Conservation (phyloP, 148 eudicot genomes). For the Heliamphora exappendiculata region DNA sequence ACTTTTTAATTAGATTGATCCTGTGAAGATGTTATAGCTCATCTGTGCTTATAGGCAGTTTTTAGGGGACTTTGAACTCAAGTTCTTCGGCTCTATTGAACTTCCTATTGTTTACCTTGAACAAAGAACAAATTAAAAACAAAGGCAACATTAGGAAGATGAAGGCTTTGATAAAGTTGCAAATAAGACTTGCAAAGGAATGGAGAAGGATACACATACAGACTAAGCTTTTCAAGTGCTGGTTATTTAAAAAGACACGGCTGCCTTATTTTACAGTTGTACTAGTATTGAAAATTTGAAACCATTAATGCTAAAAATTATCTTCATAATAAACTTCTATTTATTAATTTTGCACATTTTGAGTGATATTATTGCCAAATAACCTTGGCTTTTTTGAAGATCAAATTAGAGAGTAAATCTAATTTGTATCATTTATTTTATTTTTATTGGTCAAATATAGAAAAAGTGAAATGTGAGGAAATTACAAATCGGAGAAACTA, state of each 20-base stretch:
- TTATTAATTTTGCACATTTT: not conserved
- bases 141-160: not conserved
- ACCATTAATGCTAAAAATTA: not conserved
- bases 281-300: not conserved
- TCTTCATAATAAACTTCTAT: not conserved
- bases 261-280: not conserved
- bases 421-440: not conserved
- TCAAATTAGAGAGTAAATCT: not conserved
- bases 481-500: not conserved
- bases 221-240: not conserved
- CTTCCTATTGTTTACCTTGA: not conserved
- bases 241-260: not conserved
- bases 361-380: no score
- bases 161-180: not conserved
- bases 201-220: not conserved
- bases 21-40: not conserved
- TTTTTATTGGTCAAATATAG: not conserved
- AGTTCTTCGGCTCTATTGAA: not conserved
- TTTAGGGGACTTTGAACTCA: not conserved
- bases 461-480: not conserved
- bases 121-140: not conserved
- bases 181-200: not conserved
- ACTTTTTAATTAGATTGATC: not conserved
- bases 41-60: not conserved
- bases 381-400: not conserved